Evolutionary conservation across 805 yeast species (phyloP), one percentile per base, ranked within the genome.

Genomic region (Candida nonsorbophila): DNA sequence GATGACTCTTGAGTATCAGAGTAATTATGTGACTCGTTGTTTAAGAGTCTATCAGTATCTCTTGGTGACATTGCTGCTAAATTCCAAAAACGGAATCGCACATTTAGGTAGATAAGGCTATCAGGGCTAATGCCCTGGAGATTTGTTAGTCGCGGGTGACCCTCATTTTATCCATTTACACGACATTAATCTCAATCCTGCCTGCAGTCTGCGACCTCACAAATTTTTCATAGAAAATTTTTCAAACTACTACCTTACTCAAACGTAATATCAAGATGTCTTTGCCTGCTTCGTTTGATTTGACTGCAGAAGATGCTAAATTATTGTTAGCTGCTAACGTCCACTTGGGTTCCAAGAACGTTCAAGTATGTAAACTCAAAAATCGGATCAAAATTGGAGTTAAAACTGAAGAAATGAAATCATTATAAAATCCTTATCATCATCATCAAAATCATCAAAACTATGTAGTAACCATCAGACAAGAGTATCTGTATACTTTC

Each of bases 301-400:
- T 84, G 72, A 86, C 96, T 69, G 86, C 87, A 71, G 96, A 86
- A 76, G 97, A 88, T 74, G 94, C 95, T 75, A 92, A 92, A 79
- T 84, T 90, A 69, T 79, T 92, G 73, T 82, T 92, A 76, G 97
- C 98, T 69, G 98, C 98, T 69, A 90, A 90, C 86, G 85, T 81
- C 62, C 98, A 92, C 79, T 83, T 92, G 69, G 98, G 98, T 72
- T 81, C 97, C 69, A 92, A 92, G 86, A 92, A 92, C 86, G 94
- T 90, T 70, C 97, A 88, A 78, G 94, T 84, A 80, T 72, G 88
- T 78, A 55, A 40, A 7, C 20, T 27, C 34, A 12, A 24, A 12
- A 12, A 10, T 11, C 12, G 7, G 11, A 7, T 21, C 27, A 24
- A 11, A 16, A 14, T 19, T 26, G 12, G 27, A 25, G 10, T 10